Evolutionary conservation across 768 basidiomycete species (phyloP), one percentile per base, ranked within the genome.

Genomic region (Psilocybe cyanescens): DNA sequence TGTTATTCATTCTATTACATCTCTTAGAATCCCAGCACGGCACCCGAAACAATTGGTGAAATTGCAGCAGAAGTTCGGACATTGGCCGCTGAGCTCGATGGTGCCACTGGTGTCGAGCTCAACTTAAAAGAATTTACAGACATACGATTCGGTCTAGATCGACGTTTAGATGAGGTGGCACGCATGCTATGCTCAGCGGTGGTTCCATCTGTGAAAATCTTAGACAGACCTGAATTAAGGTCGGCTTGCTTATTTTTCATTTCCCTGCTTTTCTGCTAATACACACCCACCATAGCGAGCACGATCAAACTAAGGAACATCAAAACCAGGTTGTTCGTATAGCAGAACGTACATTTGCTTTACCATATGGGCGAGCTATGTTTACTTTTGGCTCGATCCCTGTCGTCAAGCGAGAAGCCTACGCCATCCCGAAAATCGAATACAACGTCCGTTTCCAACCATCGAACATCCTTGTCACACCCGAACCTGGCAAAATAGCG

Each of bases 61-160:
- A 79, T 90, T 52, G 76, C 85, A 8, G 73, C 78, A 7, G 81
- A 83, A 55, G 81, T 85, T 16, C 83, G 81, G 50, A 70, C 72
- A 4, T 78, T 84, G 8, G 84, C 81, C 37, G 70, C 85, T 45
- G 87, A 90, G 65, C 71, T 84, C 1, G 82, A 86, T 55, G 76
- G 79, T 3, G 80, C 86, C 12, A 83, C 90, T 5, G 91, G 91
- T 0, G 88, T 91, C 8, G 91, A 93, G 58, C 75, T 93, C 4
- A 86, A 87, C 53, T 73, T 88, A 39, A 84, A 89, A 50, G 88
- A 90, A 52, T 90, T 92, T 75, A 86, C 91, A 0, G 86, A 87
- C 55, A 90, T 95, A 52, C 86, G 97, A 3, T 98, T 98, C 69
- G 92, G 92, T 6, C 87, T 92, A 63, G 97, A 99, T 75, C 84